Evolutionary conservation across 371 early-diverging fungal genomes (phyloP), one percentile per base, ranked within the genome.

Genomic region (Cokeromyces recurvatus): DNA sequence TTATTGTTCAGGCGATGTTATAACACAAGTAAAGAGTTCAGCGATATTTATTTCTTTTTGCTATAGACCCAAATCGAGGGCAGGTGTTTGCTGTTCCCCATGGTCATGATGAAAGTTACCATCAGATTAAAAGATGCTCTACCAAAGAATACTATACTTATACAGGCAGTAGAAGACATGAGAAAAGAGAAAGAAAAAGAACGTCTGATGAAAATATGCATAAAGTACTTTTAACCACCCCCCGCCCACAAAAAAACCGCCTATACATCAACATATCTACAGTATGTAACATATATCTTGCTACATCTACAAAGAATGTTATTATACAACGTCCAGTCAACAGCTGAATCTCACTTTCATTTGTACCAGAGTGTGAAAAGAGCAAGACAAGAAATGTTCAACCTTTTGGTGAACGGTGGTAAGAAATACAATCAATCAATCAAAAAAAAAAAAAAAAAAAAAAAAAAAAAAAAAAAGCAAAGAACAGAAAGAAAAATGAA

Each of bases 101-200:
- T 35, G 17, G 17, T 16, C 6, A 15, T 12, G 2, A 15, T 7
- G 36, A 35, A 14, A 35, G 15, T 4, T 15, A 9, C 17, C 36
- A 35, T 11, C 29, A 27, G 11, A 7, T 35, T 14, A 35, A 15
- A 35, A 35, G 43, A 15, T 42, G 27, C 11, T 42, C 43, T 29
- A 42, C 43, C 6, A 27, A 16, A 31, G 43, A 42, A 42, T 42
- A 42, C 19, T 42, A 42, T 19, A 42, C 31, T 4, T 29, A 42
- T 22, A 42, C 31, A 3, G 43, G 43, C 15, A 15, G 31, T 2
- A 42, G 5, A 29, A 42, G 43, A 15, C 43, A 42, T 29, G 16
- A 11, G 19, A 27, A 42, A 17, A 27, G 19, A 42, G 43, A 17
- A 42, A 31, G 4, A 42, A 1, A 27, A 31, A 42, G 43, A 14